These are phyloP conservation scores for Aspergillus proliferans DNA, from an alignment of 2,329 filamentous ascomycete species.

Conservation along the genomic window DNA sequence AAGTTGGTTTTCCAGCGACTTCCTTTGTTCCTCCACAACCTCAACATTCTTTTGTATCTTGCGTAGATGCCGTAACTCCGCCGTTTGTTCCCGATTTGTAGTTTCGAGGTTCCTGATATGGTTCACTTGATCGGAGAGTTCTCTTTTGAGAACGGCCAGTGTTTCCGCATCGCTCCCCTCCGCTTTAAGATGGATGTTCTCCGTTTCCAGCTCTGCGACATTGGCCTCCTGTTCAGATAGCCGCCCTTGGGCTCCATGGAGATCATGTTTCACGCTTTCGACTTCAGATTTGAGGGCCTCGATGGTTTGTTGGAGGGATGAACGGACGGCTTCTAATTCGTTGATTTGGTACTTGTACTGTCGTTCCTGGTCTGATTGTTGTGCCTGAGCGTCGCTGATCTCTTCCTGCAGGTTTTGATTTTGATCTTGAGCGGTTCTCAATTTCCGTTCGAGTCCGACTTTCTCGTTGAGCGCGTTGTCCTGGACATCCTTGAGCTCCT, in stretches of 20 bases:
- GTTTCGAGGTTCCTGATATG: conserved; percentile 81
- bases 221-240: conserved; percentile 63
- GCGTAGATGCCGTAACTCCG: conserved; percentile 74
- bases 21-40: conserved; percentile 92
- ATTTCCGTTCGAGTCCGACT: conserved; percentile 48
- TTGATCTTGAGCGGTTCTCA: conserved; percentile 58
- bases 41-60: conserved; percentile 82
- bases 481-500: conserved; percentile 51
- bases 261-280: conserved; percentile 51
- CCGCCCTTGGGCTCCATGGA: conserved; percentile 59
- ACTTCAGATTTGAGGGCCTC: conserved; percentile 47
- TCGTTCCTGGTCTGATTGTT: conserved; percentile 62
- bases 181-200: conserved; percentile 76
- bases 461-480: conserved; percentile 52
- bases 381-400: conserved; percentile 72
- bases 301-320: conserved; percentile 51
- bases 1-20: conserved; percentile 69
- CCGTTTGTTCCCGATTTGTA: conserved; percentile 69
- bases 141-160: conserved; percentile 74
- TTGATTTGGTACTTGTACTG: conserved; percentile 55
- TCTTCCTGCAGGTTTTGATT: conserved; percentile 72
- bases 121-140: conserved; percentile 85
- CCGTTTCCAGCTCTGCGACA: conserved; percentile 71
- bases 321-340: conserved; percentile 57
- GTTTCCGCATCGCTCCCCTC: conserved; percentile 83